These are phyloP conservation scores for Saksenaea oblongispora DNA, from an alignment of 371 early-diverging fungal genomes.

Conservation along the genomic window DNA sequence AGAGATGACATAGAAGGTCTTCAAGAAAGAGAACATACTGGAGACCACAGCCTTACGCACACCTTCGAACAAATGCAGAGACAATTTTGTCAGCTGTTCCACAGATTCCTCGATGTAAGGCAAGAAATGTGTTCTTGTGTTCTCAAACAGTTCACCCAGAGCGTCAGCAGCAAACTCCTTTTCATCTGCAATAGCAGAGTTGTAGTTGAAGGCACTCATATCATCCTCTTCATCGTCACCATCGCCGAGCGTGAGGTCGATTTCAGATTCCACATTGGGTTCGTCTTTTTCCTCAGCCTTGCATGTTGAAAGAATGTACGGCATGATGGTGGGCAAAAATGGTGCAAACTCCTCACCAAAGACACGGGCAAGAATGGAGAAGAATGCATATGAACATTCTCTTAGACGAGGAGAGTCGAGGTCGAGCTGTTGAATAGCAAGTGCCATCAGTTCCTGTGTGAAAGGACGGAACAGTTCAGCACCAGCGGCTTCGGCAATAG, in stretches of 20 bases:
- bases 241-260: slow-evolving; percentile 43
- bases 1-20: slow-evolving; percentile 73
- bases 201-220: slow-evolving; percentile 58
- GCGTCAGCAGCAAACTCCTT: slow-evolving; percentile 91
- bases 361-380: slow-evolving; percentile 79
- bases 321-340: slow-evolving; percentile 75
- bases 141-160: slow-evolving; percentile 82
- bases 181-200: slow-evolving; percentile 86
- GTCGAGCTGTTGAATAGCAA: slow-evolving; percentile 79
- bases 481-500: slow-evolving; percentile 88
- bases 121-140: slow-evolving; percentile 74
- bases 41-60: slow-evolving; percentile 80
- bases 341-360: slow-evolving; percentile 83
- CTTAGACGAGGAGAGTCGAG: slow-evolving; percentile 74
- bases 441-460: slow-evolving; percentile 68
- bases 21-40: slow-evolving; percentile 75
- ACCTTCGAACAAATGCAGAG: slow-evolving; percentile 76
- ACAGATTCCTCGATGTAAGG: slow-evolving; percentile 81
- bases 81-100: slow-evolving; percentile 61
- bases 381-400: slow-evolving; percentile 87
- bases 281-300: slow-evolving; percentile 69
- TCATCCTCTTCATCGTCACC: slow-evolving; percentile 62
- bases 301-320: slow-evolving; percentile 75
- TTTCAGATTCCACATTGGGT: slow-evolving; percentile 42
- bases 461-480: slow-evolving; percentile 80